Base-by-base conservation (phyloP, 2,329 filamentous ascomycete species). In the Trichophyton mentagrophytes region DNA sequence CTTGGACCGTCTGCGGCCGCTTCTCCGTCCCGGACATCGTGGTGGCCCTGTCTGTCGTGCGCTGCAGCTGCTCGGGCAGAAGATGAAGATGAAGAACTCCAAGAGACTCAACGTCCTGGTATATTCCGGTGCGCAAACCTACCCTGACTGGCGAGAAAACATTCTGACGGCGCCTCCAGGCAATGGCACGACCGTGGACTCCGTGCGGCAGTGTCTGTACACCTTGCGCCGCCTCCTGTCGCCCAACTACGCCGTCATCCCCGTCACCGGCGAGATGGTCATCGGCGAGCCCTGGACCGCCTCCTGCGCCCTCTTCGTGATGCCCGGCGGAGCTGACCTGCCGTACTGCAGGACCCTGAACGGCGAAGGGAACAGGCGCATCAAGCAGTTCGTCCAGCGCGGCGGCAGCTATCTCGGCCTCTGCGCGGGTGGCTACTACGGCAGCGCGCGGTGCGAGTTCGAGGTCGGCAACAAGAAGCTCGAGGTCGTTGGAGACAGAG, bases 361-460 rank as follows among this genome's bases (percentile, higher is more conserved):
- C 71, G 93, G 93, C 40, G 80, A 85, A 59, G 93, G 92, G 1
- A 99, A 97, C 72, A 82, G 87, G 40, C 82, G 83, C 65, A 96
- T 99, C 72, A 78, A 81, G 60, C 86, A 92, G 66, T 99, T 88
- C 69, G 89, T 99, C 57, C 87, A 90, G 62, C 81, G 83, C 33
- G 93, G 93, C 30, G 93, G 93, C 15, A 79, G 82, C 0, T 99
- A 93, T 70, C 80, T 99, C 1, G 93, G 93, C 0, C 86, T 99
- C 67, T 99, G 93, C 71, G 93, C 93, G 1, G 93, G 93, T 3
- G 93, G 88, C 9, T 99, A 99, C 75, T 99, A 96, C 68, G 93
- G 87, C 22, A 85, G 81, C 65, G 78, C 80, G 44, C 81, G 80
- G 64, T 96, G 92, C 70, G 93, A 99, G 72, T 99, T 97, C 65